phyloP scores from a whole-genome alignment of 2,329 filamentous ascomycete genomes.

The Sarocladiaceae sp. region DNA sequence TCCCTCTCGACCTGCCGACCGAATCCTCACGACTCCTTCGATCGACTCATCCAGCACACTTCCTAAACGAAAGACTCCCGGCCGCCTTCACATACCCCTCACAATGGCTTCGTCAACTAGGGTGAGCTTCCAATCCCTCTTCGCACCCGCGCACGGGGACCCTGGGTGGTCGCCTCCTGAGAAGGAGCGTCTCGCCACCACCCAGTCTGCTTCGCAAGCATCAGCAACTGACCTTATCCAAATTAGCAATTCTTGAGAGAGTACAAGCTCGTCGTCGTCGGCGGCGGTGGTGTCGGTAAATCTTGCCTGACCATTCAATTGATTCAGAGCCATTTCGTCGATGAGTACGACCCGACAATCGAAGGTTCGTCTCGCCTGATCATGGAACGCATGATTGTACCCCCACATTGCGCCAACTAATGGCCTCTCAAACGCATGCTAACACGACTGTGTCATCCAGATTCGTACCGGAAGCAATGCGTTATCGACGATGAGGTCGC shows the following conservation, averaged over 20 bases:
- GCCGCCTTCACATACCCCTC: background rate
- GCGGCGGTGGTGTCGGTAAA: conserved; percentile 97
- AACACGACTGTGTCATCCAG: too few relatives aligned
- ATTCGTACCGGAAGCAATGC: conserved; percentile 99
- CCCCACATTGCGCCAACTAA: conserved; percentile 6
- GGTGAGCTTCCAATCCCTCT: background rate
- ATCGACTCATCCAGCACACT: background rate
- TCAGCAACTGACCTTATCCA: conserved; percentile 10
- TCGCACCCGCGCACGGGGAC: background rate
- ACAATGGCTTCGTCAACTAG: conserved; percentile 9
- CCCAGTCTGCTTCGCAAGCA: background rate
- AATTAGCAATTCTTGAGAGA: conserved; percentile 70
- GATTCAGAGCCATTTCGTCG: conserved; percentile 94
- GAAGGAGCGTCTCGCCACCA: background rate
- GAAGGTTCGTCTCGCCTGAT: conserved; percentile 65
- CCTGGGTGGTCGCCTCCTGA: conserved; percentile 1
- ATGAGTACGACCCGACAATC: conserved; percentile 98
- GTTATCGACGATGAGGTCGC: conserved; percentile 98
- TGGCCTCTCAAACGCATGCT: conserved; percentile 2
- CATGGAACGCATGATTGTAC: background rate
- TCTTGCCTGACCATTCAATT: conserved; percentile 98
- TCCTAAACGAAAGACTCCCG: background rate
- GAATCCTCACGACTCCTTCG: background rate
- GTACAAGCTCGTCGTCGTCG: conserved; percentile 96
- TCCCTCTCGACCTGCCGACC: conserved; percentile 1